A percentile compares a stretch with the other conserved stretches of the same genome.
Evolutionary conservation across 257 asterid species (phyloP).

Genomic region (Cinchona pubescens): DNA sequence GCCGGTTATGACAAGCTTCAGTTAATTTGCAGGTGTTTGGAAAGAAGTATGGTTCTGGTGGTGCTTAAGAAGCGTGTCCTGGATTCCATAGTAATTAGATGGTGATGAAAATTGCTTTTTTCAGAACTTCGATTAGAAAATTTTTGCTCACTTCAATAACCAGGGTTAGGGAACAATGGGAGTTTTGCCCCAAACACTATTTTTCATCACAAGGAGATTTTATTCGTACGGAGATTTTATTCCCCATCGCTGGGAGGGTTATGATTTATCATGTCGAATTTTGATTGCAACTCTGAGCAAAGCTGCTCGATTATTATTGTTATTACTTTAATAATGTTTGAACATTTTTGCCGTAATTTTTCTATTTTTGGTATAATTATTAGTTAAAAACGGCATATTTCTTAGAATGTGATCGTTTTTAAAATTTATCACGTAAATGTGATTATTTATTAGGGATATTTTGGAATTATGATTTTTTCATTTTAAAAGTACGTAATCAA

Average conservation of each 20-base stretch:
- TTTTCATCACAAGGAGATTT: constrained; percentile 8
- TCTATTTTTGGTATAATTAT: no score
- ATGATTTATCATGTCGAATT: neutral
- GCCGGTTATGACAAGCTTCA: constrained; percentile 93
- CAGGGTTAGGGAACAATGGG: constrained; percentile 12
- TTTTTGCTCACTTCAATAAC: constrained; percentile 18
- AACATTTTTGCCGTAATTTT: no score
- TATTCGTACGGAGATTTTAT: constrained; percentile 21
- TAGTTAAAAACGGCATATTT: no score
- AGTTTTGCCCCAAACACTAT: constrained; percentile 17
- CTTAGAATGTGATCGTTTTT: no score
- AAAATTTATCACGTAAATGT: no score
- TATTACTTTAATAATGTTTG: no score
- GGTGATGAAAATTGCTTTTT: constrained; percentile 58
- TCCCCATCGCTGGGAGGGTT: no score
- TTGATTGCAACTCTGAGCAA: neutral
- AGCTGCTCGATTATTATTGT: neutral
- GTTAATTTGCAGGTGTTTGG: constrained; percentile 72
- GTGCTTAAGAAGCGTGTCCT: constrained; percentile 43
- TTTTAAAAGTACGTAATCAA: no score
- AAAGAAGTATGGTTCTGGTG: constrained; percentile 88
- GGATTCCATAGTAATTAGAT: constrained; percentile 28
- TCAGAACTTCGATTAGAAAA: constrained; percentile 8
- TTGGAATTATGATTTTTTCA: no score
- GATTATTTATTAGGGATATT: no score